Evolutionary conservation across 2,329 filamentous ascomycete genomes (phyloP), one percentile per base, ranked within the genome.

Genomic region (Calonectria naviculata): DNA sequence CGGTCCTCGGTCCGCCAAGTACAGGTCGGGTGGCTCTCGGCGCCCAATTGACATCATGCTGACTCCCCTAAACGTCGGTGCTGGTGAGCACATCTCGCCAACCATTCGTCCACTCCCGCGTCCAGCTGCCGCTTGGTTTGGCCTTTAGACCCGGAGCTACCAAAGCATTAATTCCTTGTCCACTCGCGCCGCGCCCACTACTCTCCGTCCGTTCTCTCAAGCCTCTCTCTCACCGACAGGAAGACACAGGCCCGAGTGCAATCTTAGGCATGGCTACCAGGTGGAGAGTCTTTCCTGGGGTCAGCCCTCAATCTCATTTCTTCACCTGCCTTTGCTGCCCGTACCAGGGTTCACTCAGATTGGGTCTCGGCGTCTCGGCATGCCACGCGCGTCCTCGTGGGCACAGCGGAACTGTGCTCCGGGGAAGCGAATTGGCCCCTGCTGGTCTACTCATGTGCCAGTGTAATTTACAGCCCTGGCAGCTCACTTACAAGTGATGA

Each of bases 11-110:
- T 41, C 46, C 63, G 69, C 73, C 74, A 74, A 75, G 70, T 19
- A 64, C 52, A 49, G 65, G 31, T 64, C 41, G 58, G 71, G 74
- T 64, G 71, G 70, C 71, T 46, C 71, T 72, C 71, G 56, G 71
- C 71, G 58, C 70, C 71, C 68, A 67, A 69, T 75, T 78, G 75
- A 77, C 71, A 76, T 78, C 76, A 78, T 74, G 71, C 68, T 76
- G 73, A 71, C 70, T 74, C 62, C 62, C 29, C 34, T 41, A 44
- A 60, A 56, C 65, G 60, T 44, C 58, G 62, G 49, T 60, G 56
- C 69, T 68, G 41, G 38, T 61, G 47, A 46, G 42, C 60, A 52
- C 58, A 52, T 21, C 26, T 47, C 29, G 28, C 15, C 62, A 29
- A 52, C 49, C 54, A 62, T 71, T 72, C 67, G 46, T 60, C 64